Percentiles rank a stretch among this genome's conserved stretches.
Evolutionary conservation across 2,329 filamentous ascomycete genomes (phyloP).

Genomic region (Dothideomycetidae sp.): DNA sequence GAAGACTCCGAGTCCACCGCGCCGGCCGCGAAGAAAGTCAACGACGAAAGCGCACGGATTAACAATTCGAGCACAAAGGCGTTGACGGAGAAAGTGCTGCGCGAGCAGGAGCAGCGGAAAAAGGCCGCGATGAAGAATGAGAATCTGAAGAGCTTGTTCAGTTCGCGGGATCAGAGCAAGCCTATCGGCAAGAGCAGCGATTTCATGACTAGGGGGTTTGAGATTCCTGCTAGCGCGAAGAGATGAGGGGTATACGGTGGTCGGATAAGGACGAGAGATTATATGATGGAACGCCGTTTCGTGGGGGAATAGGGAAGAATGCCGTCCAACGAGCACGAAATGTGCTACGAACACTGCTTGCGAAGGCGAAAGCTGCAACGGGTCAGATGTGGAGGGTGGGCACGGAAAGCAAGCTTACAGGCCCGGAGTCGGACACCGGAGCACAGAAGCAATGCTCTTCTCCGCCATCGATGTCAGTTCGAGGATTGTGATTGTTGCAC

Average conservation of each 20-base stretch:
- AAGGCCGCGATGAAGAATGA: constrained; percentile 56
- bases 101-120: constrained; percentile 70
- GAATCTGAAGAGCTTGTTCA: constrained; percentile 36
- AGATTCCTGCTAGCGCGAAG: constrained; percentile 19
- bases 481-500: no score
- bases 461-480: no score
- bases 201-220: constrained; percentile 37
- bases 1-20: constrained; percentile 11
- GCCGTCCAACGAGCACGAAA: no score
- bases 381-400: no score
- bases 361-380: no score
- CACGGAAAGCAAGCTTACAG: no score
- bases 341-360: no score
- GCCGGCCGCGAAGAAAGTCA: constrained; percentile 7
- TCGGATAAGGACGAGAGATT: neutral
- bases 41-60: constrained; percentile 42
- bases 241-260: constrained; percentile 12
- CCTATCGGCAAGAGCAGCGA: constrained; percentile 30
- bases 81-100: constrained; percentile 71
- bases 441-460: no score
- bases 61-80: constrained; percentile 79
- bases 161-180: constrained; percentile 23
- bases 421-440: no score
- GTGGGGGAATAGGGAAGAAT: no score
- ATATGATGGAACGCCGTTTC: constrained; percentile 1